Base-by-base conservation (phyloP, 306 rosid genomes). In the Begonia masoniana region DNA sequence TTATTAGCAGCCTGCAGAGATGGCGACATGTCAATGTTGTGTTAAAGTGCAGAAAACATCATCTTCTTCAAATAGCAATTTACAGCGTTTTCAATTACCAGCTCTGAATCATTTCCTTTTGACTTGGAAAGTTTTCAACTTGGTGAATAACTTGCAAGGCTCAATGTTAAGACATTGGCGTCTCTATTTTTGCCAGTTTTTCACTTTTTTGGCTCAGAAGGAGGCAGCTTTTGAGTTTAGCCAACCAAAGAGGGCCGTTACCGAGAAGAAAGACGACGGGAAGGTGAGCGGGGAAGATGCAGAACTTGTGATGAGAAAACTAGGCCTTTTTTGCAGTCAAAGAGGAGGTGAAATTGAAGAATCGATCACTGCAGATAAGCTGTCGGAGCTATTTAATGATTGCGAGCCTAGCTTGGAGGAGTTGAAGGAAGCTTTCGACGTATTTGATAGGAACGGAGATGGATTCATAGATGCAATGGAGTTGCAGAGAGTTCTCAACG, bases 361-460 rank as follows among this genome's bases (percentile, higher is more conserved):
- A 15, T 62, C 46, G n/a, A 63, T 76, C 60, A 54, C 64, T 55
- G 58, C 69, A 43, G 53, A 60, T 49, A 82, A 78, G 47, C 43
- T 78, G 52, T 69, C 77, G 43, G 74, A 35, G 35, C 57, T 85
- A 76, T 85, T 91, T 78, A 84, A 85, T 12, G 97, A 85, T 57
- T 63, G 68, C 31, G 96, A 91, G 55, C 97, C 97, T 5, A 82
- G 95, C 60, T 51, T 85, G 56, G 85, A 71, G 61, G 97, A 91
- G 67, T 65, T 91, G 64, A 91, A 85, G 63, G 76, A 78, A 57
- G 94, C 96, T 65, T 91, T 91, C 61, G 78, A 85, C 64, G 91
- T 85, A 48, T 85, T 78, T 69, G 97, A 91, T 75, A 62, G 59
- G 69, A 91, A 85, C 68, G 62, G 66, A 63, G 94, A 91, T 71